phyloP scores from a whole-genome alignment of 768 basidiomycete species.

The Amanita polypyramis region DNA sequence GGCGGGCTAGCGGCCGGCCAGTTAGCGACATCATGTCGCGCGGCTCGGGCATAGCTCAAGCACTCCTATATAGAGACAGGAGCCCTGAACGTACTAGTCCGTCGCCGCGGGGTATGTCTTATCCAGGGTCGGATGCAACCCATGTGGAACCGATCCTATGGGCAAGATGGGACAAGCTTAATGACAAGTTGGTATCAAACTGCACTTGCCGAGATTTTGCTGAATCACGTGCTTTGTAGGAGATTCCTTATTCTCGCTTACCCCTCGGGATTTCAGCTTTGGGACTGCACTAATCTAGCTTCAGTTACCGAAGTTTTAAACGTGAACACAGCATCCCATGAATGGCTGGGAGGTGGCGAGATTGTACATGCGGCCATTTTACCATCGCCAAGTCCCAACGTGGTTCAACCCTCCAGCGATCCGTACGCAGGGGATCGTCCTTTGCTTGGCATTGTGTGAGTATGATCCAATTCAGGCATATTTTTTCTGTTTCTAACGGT shows the following conservation, averaged over 20 bases:
- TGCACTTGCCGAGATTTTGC: neutral
- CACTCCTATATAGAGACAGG: slow-evolving; percentile 10
- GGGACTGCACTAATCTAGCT: slow-evolving; percentile 47
- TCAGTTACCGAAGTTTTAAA: slow-evolving; percentile 39
- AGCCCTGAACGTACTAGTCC: neutral
- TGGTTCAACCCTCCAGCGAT: slow-evolving; percentile 15
- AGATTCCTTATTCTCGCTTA: slow-evolving; percentile 47
- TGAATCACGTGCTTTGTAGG: slow-evolving; percentile 14
- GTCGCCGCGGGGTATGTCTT: neutral
- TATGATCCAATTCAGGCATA: slow-evolving; percentile 21
- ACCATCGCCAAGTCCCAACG: slow-evolving; percentile 14
- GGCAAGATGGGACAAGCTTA: slow-evolving; percentile 33
- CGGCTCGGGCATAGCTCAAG: slow-evolving; percentile 15
- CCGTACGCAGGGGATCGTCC: slow-evolving; percentile 17
- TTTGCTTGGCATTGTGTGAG: slow-evolving; percentile 25
- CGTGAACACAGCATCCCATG: slow-evolving; percentile 14
- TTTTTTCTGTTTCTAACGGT: slow-evolving; percentile 20
- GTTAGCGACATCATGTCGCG: neutral
- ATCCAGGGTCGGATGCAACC: slow-evolving; percentile 5
- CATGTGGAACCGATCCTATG: slow-evolving; percentile 27
- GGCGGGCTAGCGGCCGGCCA: neutral
- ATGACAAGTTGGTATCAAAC: slow-evolving; percentile 9
- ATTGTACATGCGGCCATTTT: slow-evolving; percentile 32
- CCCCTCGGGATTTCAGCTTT: slow-evolving; percentile 40
- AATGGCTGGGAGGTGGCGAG: slow-evolving; percentile 5